phyloP scores from a whole-genome alignment of 352 stramenopile species.

The Globisporangium paroecandrum region DNA sequence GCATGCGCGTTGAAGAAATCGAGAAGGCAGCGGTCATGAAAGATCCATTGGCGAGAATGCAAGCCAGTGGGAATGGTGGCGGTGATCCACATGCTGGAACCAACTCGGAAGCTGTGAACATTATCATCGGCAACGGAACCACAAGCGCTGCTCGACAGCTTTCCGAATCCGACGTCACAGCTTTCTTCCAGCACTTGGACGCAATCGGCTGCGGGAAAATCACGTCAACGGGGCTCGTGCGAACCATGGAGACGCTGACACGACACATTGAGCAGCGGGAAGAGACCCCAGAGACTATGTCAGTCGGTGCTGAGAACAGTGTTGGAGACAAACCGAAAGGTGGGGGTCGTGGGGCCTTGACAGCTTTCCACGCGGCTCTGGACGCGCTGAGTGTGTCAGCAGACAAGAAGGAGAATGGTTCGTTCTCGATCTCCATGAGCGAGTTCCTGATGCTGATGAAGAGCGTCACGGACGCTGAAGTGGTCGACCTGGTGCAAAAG shows the following conservation, averaged over 20 bases:
- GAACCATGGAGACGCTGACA: slow-evolving; percentile 40
- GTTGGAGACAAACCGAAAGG: background rate
- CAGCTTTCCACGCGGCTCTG: slow-evolving; percentile 23
- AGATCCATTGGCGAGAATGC: slow-evolving; percentile 18
- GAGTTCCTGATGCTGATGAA: slow-evolving; percentile 39
- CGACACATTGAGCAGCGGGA: slow-evolving; percentile 28
- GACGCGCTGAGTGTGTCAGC: slow-evolving; percentile 11
- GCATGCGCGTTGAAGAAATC: slow-evolving; percentile 37
- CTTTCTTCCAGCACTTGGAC: slow-evolving; percentile 57
- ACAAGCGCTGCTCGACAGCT: background rate
- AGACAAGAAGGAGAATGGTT: background rate
- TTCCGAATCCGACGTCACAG: slow-evolving; percentile 12
- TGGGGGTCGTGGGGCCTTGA: background rate
- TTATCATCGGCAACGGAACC: background rate
- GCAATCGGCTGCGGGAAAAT: slow-evolving; percentile 48
- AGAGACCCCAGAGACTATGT: background rate
- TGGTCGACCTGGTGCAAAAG: slow-evolving; percentile 52
- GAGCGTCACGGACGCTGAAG: slow-evolving; percentile 27
- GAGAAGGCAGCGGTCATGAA: slow-evolving; percentile 26
- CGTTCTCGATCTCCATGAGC: slow-evolving; percentile 24
- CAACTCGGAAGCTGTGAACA: background rate
- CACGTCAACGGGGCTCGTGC: slow-evolving; percentile 29
- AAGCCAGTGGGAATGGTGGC: background rate
- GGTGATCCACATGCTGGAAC: background rate
- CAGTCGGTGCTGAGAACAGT: background rate